Conservation (phyloP, 2,329 filamentous ascomycete species). For the Coniella vitis region DNA sequence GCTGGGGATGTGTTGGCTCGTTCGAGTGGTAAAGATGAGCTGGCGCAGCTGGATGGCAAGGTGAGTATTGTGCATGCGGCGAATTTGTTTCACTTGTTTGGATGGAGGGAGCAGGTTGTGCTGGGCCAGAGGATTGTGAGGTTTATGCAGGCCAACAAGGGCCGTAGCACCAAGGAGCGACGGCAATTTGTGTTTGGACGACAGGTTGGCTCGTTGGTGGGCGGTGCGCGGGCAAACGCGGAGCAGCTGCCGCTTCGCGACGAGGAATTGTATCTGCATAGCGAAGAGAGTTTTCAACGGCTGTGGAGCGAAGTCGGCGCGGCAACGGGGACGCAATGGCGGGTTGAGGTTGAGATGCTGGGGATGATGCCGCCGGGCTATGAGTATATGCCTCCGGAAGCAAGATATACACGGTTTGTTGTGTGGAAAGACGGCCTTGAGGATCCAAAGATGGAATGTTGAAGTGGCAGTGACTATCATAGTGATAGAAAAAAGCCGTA, state of each 20-base stretch:
- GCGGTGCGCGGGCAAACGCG: background rate
- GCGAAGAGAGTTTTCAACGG: constrained; percentile 32
- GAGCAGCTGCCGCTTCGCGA: background rate
- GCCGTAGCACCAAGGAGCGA: background rate
- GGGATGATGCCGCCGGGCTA: background rate
- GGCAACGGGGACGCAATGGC: constrained; percentile 31
- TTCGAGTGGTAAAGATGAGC: constrained; percentile 11
- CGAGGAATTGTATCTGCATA: constrained; percentile 30
- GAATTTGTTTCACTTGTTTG: constrained; percentile 28
- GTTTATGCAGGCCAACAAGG: constrained; percentile 20
- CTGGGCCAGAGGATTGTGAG: constrained; percentile 20
- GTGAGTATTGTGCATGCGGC: constrained; percentile 24
- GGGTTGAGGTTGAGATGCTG: constrained; percentile 2
- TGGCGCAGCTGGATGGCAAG: constrained; percentile 20
- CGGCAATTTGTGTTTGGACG: constrained; percentile 23
- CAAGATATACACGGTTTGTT: background rate
- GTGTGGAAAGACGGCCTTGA: too few species aligned
- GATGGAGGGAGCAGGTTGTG: constrained; percentile 22
- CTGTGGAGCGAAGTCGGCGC: constrained; percentile 34
- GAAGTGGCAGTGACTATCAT: too few species aligned
- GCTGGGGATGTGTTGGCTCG: constrained; percentile 22
- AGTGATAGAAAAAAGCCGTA: too few species aligned
- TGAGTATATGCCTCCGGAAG: background rate
- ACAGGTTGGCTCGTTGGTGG: constrained; percentile 20
- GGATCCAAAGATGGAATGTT: too few species aligned